These are phyloP conservation scores for Picea glauca DNA, from an alignment of 75 land plant species.

Conservation along the genomic window DNA sequence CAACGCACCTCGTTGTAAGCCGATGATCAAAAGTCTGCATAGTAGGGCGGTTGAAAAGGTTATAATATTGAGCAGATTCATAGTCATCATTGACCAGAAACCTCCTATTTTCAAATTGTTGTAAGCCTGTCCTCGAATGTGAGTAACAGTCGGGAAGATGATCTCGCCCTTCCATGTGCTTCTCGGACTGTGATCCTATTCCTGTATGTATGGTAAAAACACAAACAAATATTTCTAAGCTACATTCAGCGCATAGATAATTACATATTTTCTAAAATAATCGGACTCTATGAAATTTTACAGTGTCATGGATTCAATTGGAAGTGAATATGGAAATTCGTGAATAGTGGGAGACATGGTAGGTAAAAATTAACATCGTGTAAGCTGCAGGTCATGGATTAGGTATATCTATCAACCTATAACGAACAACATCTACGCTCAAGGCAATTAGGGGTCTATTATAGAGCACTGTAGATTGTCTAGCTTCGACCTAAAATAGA, in stretches of 20 bases:
- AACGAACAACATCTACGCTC: no score
- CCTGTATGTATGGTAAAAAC: background rate
- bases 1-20: background rate
- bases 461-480: no score
- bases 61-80: background rate
- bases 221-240: background rate
- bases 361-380: background rate
- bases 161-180: slow-evolving; percentile 5
- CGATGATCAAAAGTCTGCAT: background rate
- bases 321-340: background rate
- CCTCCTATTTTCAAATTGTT: background rate
- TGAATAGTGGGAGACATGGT: background rate
- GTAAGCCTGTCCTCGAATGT: background rate
- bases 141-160: background rate
- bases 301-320: background rate
- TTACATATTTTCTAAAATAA: background rate
- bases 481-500: no score
- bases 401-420: background rate
- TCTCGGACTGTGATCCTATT: background rate
- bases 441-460: no score
- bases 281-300: no score
- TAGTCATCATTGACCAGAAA: background rate
- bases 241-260: background rate
- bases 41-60: background rate
- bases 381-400: background rate